These are phyloP conservation scores for Delonix regia DNA, from an alignment of 306 rosid species.

Conservation along the genomic window DNA sequence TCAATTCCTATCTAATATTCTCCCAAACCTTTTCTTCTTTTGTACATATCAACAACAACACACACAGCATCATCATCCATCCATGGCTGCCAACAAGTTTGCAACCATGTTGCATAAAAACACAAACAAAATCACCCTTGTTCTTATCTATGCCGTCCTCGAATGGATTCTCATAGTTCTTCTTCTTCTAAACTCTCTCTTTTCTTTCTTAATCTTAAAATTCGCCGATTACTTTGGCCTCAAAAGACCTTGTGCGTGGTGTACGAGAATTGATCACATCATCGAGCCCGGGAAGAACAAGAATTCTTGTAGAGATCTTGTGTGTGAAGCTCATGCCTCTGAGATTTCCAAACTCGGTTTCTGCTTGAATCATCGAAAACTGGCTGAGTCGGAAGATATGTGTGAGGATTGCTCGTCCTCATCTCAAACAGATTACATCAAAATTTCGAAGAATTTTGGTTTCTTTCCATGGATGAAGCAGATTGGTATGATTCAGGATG, in stretches of 20 bases:
- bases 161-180: slow-evolving; percentile 86
- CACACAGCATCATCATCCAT: slow-evolving; percentile 64
- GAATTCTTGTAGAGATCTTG: slow-evolving; percentile 67
- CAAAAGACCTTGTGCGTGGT: slow-evolving; percentile 84
- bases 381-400: slow-evolving; percentile 68
- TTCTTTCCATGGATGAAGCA: slow-evolving; percentile 76
- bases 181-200: slow-evolving; percentile 81
- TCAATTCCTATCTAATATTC: slow-evolving; percentile 31
- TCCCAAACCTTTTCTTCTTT: slow-evolving; percentile 13
- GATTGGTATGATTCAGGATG: slow-evolving; percentile 50
- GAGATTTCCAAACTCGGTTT: slow-evolving; percentile 79
- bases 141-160: slow-evolving; percentile 77
- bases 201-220: slow-evolving; percentile 76
- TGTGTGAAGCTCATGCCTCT: slow-evolving; percentile 79
- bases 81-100: slow-evolving; percentile 94
- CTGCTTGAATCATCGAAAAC: slow-evolving; percentile 70
- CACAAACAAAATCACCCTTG: slow-evolving; percentile 82
- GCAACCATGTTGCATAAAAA: slow-evolving; percentile 82
- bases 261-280: slow-evolving; percentile 83
- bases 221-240: slow-evolving; percentile 90
- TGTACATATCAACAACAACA: slow-evolving; percentile 64
- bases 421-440: slow-evolving; percentile 44
- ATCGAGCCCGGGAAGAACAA: slow-evolving; percentile 55
- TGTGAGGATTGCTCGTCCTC: slow-evolving; percentile 86
- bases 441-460: slow-evolving; percentile 57